Conservation (phyloP, 2,329 filamentous ascomycete species). For the Didymellaceae sp. region DNA sequence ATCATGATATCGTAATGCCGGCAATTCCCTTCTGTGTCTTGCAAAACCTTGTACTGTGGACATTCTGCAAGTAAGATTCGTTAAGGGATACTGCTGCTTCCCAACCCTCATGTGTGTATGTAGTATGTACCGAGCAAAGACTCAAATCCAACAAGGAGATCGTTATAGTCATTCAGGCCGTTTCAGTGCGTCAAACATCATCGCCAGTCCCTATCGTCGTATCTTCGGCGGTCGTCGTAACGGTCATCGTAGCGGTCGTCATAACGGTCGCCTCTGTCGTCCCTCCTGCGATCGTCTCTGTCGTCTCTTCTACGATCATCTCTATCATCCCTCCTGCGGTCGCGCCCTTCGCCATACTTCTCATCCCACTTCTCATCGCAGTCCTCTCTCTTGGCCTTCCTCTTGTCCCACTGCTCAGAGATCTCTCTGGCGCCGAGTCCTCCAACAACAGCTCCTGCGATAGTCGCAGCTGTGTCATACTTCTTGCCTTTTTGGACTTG, state of each 20-base stretch:
- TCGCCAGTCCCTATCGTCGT: background rate
- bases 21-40: background rate
- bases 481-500: conserved; percentile 33
- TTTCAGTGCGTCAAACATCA: background rate
- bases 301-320: background rate
- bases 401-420: conserved; percentile 32
- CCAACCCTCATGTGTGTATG: too few relatives aligned
- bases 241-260: background rate
- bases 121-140: conserved; percentile 4
- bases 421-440: conserved; percentile 41
- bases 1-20: conserved; percentile 1
- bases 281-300: background rate
- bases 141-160: background rate
- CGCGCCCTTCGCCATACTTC: conserved; percentile 10
- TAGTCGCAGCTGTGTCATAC: conserved; percentile 38
- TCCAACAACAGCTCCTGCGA: conserved; percentile 46
- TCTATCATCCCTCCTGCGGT: conserved; percentile 10
- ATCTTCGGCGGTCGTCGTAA: background rate
- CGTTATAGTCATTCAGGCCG: background rate
- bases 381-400: conserved; percentile 15
- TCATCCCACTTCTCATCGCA: conserved; percentile 20
- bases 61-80: too few relatives aligned
- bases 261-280: background rate
- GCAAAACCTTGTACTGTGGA: background rate
- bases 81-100: too few relatives aligned